Base-by-base conservation (phyloP, 176 grass and related monocot species). In the Ensete ventricosum region DNA sequence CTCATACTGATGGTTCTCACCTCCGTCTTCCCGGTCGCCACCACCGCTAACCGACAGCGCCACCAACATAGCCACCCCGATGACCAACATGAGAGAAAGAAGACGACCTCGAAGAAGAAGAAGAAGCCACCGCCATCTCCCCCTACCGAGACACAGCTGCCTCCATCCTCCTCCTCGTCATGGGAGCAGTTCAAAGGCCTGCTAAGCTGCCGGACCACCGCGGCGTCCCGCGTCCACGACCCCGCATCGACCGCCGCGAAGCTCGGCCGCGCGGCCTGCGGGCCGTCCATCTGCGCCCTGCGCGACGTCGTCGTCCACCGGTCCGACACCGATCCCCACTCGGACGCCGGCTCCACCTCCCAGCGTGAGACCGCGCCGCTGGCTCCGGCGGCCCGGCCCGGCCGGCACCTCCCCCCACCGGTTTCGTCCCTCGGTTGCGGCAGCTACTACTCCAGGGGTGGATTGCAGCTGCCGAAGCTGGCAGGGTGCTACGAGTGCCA, bases 121-220 rank as follows among this genome's bases (percentile, higher is more conserved):
- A 34, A 17, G 67, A 16, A 14, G 43, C 67, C 85, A 20, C 14
- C 4, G 13, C 34, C 26, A 20, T 22, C 23, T 68, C 65, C 65
- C 27, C 65, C 24, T 1, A 14, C 65, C 24, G 29, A 20, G 7
- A 0, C 84, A 83, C 2, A 72, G 77, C 50, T 79, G 76, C 27
- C 60, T 22, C 19, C 71, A 2, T 34, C 73, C 7, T 26, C 73
- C 25, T 29, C 86, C 1, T 83, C 88, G 9, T 90, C 85, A 0
- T 96, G 93, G 93, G 87, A 88, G 79, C 93, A 97, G 73, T 81
- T 92, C 11, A 97, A 92, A 83, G 74, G 85, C 76, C 77, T 92
- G 24, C 84, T 97, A 48, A 97, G 87, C 83, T 97, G 93, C 87
- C 81, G 87, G 16, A 86, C 70, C 83, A 62, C 90, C 17, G 77